These are phyloP conservation scores for Globisporangium uncinulatum DNA, from an alignment of 352 stramenopile species.

Conservation along the genomic window DNA sequence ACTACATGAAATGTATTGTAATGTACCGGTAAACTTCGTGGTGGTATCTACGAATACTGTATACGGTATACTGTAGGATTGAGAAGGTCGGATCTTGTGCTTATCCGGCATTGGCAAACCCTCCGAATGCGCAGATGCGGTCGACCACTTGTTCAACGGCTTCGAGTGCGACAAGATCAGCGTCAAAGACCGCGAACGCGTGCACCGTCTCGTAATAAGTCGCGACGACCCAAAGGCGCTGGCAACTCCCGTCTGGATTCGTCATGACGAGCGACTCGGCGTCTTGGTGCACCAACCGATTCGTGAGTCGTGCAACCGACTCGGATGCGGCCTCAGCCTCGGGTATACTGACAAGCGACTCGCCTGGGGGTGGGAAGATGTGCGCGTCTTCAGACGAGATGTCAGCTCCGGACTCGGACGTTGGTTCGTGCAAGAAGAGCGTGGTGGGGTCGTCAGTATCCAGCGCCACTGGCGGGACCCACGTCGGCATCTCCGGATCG, in stretches of 20 bases:
- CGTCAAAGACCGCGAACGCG: slow-evolving; percentile 35
- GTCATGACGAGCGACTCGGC: slow-evolving; percentile 21
- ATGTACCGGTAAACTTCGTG: too few relatives aligned
- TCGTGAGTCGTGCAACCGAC: background rate
- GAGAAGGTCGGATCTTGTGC: too few relatives aligned
- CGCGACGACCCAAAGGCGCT: slow-evolving; percentile 34
- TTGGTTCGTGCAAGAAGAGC: slow-evolving; percentile 32
- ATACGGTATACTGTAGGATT: too few relatives aligned
- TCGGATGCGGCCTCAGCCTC: too few relatives aligned
- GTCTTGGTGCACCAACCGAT: slow-evolving; percentile 30
- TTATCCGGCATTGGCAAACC: background rate
- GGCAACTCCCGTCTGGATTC: background rate
- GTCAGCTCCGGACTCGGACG: slow-evolving; percentile 22
- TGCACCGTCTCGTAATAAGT: slow-evolving; percentile 42
- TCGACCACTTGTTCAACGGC: slow-evolving; percentile 41
- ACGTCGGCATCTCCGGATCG: slow-evolving; percentile 23
- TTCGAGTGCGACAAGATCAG: slow-evolving; percentile 18
- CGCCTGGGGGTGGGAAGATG: slow-evolving; percentile 30
- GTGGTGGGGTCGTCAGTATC: slow-evolving; percentile 26
- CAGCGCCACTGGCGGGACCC: slow-evolving; percentile 31
- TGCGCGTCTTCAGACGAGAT: slow-evolving; percentile 36
- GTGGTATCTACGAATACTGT: too few relatives aligned
- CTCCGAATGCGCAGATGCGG: slow-evolving; percentile 22
- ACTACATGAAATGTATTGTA: too few relatives aligned
- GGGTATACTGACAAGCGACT: slow-evolving; percentile 2